phyloP scores from a whole-genome alignment of 768 basidiomycete species.

The Rhodosporidiobolus odoratus region DNA sequence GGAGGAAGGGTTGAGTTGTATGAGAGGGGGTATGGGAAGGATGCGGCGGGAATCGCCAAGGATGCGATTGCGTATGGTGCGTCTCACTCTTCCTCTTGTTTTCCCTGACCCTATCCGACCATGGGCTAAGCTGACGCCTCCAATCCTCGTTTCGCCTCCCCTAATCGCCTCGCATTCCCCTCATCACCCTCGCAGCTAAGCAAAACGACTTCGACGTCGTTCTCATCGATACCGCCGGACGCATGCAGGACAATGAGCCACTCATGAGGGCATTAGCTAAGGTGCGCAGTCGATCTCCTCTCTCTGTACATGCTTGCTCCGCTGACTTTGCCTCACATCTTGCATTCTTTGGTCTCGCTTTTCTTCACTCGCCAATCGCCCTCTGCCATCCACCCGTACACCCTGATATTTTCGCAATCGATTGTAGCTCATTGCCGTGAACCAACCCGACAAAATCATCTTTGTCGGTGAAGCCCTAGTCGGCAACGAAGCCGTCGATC shows the following conservation, averaged over 20 bases:
- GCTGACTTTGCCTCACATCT: constrained; percentile 4
- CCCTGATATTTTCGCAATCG: no score
- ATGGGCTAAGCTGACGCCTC: not conserved
- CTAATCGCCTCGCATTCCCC: not conserved
- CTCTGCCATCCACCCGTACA: constrained; percentile 44
- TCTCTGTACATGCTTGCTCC: not conserved
- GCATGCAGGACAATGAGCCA: constrained; percentile 99
- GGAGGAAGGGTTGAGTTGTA: constrained; percentile 80
- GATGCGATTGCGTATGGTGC: constrained; percentile 87
- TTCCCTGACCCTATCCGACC: not conserved
- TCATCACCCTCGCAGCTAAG: constrained; percentile 55
- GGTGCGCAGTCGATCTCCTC: constrained; percentile 49
- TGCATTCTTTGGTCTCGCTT: not conserved
- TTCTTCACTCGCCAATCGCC: not conserved
- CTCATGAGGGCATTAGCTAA: constrained; percentile 98
- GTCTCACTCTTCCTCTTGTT: constrained; percentile 36
- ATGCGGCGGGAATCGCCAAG: constrained; percentile 95
- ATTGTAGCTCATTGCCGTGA: constrained; percentile 87
- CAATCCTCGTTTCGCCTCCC: not conserved
- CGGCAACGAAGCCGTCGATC: constrained; percentile 98
- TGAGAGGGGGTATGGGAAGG: constrained; percentile 95
- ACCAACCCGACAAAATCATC: constrained; percentile 92
- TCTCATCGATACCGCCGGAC: constrained; percentile 92
- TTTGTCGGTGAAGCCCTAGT: constrained; percentile 98
- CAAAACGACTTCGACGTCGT: constrained; percentile 94